Evolutionary conservation across 208 protist genomes (phyloP).

Genomic region (Crithidia bombi): DNA sequence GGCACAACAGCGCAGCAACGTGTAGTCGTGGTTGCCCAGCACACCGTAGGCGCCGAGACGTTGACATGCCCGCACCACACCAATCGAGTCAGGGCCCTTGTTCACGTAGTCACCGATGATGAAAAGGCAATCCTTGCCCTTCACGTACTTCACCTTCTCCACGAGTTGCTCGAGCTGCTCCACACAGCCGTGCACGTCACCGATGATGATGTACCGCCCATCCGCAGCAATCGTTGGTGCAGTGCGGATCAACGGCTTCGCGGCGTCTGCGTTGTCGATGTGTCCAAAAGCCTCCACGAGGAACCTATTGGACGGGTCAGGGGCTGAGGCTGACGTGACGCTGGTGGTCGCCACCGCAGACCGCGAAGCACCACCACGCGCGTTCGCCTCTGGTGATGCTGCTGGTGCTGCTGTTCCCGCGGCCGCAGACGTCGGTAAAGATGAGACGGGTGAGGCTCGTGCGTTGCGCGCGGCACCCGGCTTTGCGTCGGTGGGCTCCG

Average conservation of each 20-base stretch:
- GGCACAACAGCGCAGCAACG: slow-evolving; percentile 72
- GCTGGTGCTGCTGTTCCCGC: background rate
- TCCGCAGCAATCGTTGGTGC: slow-evolving; percentile 41
- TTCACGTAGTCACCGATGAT: slow-evolving; percentile 90
- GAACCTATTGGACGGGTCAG: slow-evolving; percentile 35
- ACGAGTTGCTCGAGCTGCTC: slow-evolving; percentile 81
- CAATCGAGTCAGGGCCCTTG: slow-evolving; percentile 89
- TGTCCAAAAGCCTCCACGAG: slow-evolving; percentile 28
- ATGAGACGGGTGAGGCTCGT: background rate
- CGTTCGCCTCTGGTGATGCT: background rate
- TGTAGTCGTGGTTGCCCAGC: slow-evolving; percentile 91
- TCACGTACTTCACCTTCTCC: slow-evolving; percentile 78
- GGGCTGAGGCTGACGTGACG: background rate
- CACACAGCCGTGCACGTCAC: slow-evolving; percentile 91
- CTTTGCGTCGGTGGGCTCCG: background rate
- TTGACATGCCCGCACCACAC: slow-evolving; percentile 70
- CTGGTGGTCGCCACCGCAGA: background rate
- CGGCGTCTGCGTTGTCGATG: slow-evolving; percentile 71
- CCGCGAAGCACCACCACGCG: background rate
- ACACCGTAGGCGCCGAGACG: slow-evolving; percentile 75
- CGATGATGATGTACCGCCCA: slow-evolving; percentile 85
- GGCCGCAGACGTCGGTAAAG: background rate
- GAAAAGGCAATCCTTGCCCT: slow-evolving; percentile 77
- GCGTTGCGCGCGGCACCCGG: background rate
- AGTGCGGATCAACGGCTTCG: slow-evolving; percentile 70